Evolutionary conservation across 2,329 filamentous ascomycete species (phyloP).

Genomic region (Ilyonectria robusta): DNA sequence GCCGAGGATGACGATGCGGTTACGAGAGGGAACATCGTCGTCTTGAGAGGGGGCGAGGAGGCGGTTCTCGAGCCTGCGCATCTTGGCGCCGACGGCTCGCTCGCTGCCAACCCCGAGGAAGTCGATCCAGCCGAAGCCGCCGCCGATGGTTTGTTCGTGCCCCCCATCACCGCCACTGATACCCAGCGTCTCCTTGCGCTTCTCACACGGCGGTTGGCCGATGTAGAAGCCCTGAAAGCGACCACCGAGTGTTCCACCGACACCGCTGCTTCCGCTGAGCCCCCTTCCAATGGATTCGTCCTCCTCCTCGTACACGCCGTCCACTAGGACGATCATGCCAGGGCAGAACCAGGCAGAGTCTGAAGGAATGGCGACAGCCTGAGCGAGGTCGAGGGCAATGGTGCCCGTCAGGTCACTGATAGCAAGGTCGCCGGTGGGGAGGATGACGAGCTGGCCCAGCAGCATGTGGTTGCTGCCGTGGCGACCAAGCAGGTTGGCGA

Average conservation of each 20-base stretch:
- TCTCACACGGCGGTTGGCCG: conserved; percentile 91
- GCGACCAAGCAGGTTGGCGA: conserved; percentile 81
- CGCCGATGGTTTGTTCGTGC: conserved; percentile 75
- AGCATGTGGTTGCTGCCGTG: conserved; percentile 89
- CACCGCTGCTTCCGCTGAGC: conserved; percentile 82
- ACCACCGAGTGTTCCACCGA: conserved; percentile 93
- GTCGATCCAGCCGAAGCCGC: conserved; percentile 96
- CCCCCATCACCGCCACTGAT: conserved; percentile 73
- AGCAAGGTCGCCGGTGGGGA: conserved; percentile 85
- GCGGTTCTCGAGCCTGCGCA: conserved; percentile 84
- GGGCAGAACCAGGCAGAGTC: conserved; percentile 93
- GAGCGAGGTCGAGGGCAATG: conserved; percentile 85
- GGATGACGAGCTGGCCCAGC: conserved; percentile 83
- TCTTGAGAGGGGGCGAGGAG: conserved; percentile 65
- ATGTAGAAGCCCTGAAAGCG: conserved; percentile 92
- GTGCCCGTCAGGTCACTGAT: conserved; percentile 91
- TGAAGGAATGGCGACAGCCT: conserved; percentile 85
- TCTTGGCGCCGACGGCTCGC: conserved; percentile 83
- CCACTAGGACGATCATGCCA: conserved; percentile 95
- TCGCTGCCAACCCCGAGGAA: conserved; percentile 94
- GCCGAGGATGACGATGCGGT: conserved; percentile 81
- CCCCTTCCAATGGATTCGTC: conserved; percentile 78
- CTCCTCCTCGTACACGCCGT: conserved; percentile 97
- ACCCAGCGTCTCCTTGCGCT: conserved; percentile 83
- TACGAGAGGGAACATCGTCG: conserved; percentile 56